phyloP scores from a whole-genome alignment of 345 rosid genomes.

The Zanthoxylum bungeanum region DNA sequence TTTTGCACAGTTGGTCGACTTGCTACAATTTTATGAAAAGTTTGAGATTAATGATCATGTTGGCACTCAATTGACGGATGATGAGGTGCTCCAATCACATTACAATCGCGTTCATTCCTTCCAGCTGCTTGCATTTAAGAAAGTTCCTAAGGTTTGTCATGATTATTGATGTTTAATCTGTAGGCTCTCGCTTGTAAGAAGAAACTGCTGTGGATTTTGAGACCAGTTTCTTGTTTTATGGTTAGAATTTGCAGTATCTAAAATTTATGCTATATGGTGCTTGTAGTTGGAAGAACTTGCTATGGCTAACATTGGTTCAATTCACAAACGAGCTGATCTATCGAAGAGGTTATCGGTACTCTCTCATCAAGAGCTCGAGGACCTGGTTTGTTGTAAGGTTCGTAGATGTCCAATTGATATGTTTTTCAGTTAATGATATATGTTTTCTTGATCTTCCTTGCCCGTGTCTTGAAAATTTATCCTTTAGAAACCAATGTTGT shows the following conservation, averaged over 20 bases:
- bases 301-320: slow-evolving; percentile 73
- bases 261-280: slow-evolving; percentile 17
- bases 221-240: neutral
- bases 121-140: slow-evolving; percentile 86
- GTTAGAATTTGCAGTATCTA: slow-evolving; percentile 15
- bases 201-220: slow-evolving; percentile 1
- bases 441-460: neutral
- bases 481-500: too few species aligned
- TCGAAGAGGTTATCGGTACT: slow-evolving; percentile 77
- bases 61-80: slow-evolving; percentile 90
- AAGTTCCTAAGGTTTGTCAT: slow-evolving; percentile 76
- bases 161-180: slow-evolving; percentile 8
- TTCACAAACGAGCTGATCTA: slow-evolving; percentile 85
- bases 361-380: slow-evolving; percentile 71
- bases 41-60: slow-evolving; percentile 96
- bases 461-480: too few species aligned
- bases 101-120: slow-evolving; percentile 81
- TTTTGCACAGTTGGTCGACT: slow-evolving; percentile 90
- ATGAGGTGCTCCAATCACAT: slow-evolving; percentile 84
- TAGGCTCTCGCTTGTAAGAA: slow-evolving; percentile 2
- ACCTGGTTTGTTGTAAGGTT: slow-evolving; percentile 92
- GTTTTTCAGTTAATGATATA: neutral
- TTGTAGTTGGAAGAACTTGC: slow-evolving; percentile 83
- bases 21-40: slow-evolving; percentile 91
- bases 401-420: slow-evolving; percentile 18